phyloP scores from a whole-genome alignment of 1,284 basidiomycete species.

The Pisolithus thermaeus region DNA sequence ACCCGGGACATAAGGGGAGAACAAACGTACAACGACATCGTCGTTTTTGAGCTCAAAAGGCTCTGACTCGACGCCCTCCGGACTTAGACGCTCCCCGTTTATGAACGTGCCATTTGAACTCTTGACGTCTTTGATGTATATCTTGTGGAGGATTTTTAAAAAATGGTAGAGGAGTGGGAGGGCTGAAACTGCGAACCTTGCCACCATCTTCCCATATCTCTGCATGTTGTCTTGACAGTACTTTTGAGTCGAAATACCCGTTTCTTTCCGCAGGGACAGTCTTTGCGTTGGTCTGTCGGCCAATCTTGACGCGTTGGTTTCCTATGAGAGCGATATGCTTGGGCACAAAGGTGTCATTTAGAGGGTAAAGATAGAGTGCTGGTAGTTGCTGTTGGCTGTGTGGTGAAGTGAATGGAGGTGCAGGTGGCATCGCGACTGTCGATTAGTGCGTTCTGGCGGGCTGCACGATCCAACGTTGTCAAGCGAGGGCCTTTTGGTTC shows the following conservation, averaged over 20 bases:
- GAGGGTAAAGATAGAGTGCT: constrained; percentile 87
- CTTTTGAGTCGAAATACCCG: constrained; percentile 97
- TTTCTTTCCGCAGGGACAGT: constrained; percentile 93
- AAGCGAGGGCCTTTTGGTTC: constrained; percentile 2
- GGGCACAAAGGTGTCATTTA: constrained; percentile 94
- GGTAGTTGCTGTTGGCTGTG: constrained; percentile 41
- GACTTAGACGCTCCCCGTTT: constrained; percentile 88
- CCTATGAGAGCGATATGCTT: constrained; percentile 89
- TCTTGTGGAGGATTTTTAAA: constrained; percentile 41
- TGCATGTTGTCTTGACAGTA: constrained; percentile 92
- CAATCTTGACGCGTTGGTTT: constrained; percentile 84
- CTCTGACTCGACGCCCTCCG: constrained; percentile 89
- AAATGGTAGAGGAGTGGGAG: neutral
- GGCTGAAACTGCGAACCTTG: constrained; percentile 52
- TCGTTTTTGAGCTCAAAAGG: constrained; percentile 93
- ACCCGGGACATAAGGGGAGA: neutral
- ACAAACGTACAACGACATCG: constrained; percentile 72
- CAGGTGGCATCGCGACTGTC: constrained; percentile 34
- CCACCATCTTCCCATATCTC: constrained; percentile 94
- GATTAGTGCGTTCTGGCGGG: constrained; percentile 5
- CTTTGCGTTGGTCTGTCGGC: constrained; percentile 96
- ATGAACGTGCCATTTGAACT: constrained; percentile 99
- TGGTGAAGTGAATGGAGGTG: constrained; percentile 32
- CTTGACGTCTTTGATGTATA: constrained; percentile 98
- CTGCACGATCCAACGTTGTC: constrained; percentile 3